phyloP scores from a whole-genome alignment of 805 yeast genomes.

The Saccharomycopsis oosterbeekiorum region DNA sequence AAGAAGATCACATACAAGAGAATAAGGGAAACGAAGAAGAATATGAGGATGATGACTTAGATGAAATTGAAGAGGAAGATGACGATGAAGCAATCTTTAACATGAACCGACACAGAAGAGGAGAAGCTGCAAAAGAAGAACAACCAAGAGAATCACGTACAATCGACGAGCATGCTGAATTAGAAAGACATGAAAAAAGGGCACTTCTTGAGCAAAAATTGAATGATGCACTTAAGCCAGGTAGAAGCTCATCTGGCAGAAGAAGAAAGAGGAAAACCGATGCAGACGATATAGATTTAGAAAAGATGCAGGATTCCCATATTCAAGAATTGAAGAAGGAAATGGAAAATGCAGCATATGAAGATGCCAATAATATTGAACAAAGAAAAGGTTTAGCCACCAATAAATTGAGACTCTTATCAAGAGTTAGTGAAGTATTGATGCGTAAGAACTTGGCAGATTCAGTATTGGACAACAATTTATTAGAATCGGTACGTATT shows the following conservation, averaged over 20 bases:
- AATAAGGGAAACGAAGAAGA: not conserved
- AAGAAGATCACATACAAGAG: slow-evolving; percentile 7
- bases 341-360: slow-evolving; percentile 82
- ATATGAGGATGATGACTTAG: slow-evolving; percentile 21
- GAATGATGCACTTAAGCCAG: slow-evolving; percentile 61
- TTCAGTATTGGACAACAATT: slow-evolving; percentile 85
- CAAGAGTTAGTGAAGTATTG: slow-evolving; percentile 66
- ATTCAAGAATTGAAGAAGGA: slow-evolving; percentile 72
- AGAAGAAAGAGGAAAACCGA: slow-evolving; percentile 34
- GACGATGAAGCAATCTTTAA: slow-evolving; percentile 9
- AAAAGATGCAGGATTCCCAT: slow-evolving; percentile 88
- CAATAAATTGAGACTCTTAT: slow-evolving; percentile 65
- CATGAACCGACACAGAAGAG: slow-evolving; percentile 9
- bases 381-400: slow-evolving; percentile 41
- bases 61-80: slow-evolving; percentile 23
- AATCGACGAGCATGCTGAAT: slow-evolving; percentile 21
- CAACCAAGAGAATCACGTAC: slow-evolving; percentile 17
- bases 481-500: slow-evolving; percentile 84
- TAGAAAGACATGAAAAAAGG: slow-evolving; percentile 40
- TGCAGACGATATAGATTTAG: slow-evolving; percentile 86
- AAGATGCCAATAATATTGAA: slow-evolving; percentile 48
- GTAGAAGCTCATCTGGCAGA: slow-evolving; percentile 40
- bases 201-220: slow-evolving; percentile 72
- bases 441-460: slow-evolving; percentile 81
- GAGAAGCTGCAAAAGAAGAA: slow-evolving; percentile 17